phyloP scores from a whole-genome alignment of 2,329 filamentous ascomycete genomes.

The Curvularia hawaiiensis region DNA sequence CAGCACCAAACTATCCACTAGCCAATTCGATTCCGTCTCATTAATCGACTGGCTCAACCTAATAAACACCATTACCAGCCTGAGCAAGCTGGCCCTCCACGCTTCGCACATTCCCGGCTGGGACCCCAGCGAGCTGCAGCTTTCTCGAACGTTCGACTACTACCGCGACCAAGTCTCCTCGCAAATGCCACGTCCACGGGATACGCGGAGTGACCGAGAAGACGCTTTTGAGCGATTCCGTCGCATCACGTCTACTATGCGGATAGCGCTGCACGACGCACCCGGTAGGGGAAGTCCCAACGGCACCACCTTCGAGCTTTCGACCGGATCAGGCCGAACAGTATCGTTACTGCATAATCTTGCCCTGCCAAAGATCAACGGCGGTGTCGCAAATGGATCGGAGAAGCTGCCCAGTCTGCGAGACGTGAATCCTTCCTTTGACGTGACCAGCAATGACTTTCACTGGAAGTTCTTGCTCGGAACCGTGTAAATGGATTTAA shows the following conservation, averaged over 20 bases:
- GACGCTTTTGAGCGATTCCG: conserved; percentile 43
- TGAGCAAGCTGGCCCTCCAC: conserved; percentile 40
- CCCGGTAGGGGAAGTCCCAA: conserved; percentile 36
- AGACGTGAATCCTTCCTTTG: conserved; percentile 36
- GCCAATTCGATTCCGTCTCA: conserved; percentile 38
- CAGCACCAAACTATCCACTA: conserved; percentile 32
- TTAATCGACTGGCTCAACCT: conserved; percentile 43
- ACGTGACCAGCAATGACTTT: conserved; percentile 40
- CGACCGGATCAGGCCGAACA: conserved; percentile 40
- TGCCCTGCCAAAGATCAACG: conserved; percentile 36
- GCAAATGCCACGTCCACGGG: conserved; percentile 37
- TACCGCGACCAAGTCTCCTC: conserved; percentile 40
- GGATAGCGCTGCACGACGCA: conserved; percentile 28
- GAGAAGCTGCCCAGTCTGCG: conserved; percentile 37
- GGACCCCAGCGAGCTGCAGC: conserved; percentile 41
- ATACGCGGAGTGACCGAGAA: conserved; percentile 30
- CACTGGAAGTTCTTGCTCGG: conserved; percentile 44
- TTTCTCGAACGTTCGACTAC: conserved; percentile 40
- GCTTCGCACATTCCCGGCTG: conserved; percentile 40
- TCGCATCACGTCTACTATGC: conserved; percentile 42
- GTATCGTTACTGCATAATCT: conserved; percentile 42
- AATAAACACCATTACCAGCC: conserved; percentile 33
- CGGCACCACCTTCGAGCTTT: conserved; percentile 42
- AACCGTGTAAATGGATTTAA: conserved; percentile 27
- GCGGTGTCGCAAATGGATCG: conserved; percentile 28